These are phyloP conservation scores for Ganoderma resinaceum DNA, from an alignment of 1,284 basidiomycete species.

Conservation along the genomic window DNA sequence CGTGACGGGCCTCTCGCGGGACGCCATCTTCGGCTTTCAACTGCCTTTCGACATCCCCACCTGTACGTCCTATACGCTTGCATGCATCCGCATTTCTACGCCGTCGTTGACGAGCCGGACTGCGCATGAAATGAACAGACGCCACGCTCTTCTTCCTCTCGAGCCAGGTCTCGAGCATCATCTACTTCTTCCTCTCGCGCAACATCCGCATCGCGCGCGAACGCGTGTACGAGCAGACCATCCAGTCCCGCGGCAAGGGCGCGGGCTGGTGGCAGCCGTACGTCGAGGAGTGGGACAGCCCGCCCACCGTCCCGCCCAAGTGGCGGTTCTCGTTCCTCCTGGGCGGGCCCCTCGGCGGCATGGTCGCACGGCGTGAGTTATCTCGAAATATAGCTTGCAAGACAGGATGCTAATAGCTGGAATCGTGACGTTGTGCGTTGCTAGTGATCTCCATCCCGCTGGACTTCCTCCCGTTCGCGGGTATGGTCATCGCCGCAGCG, in stretches of 20 bases:
- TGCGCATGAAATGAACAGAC: slow-evolving; percentile 52
- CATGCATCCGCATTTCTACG: slow-evolving; percentile 3
- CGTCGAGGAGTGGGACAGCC: slow-evolving; percentile 85
- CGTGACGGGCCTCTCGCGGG: slow-evolving; percentile 68
- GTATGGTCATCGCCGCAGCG: slow-evolving; percentile 68
- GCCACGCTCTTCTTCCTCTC: slow-evolving; percentile 78
- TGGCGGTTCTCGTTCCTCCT: slow-evolving; percentile 49
- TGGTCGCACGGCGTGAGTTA: slow-evolving; percentile 48
- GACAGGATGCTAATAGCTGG: not conserved
- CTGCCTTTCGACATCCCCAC: slow-evolving; percentile 73
- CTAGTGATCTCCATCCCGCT: slow-evolving; percentile 75
- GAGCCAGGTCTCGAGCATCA: slow-evolving; percentile 74
- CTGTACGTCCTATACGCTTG: slow-evolving; percentile 50
- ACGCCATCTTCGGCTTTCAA: slow-evolving; percentile 67
- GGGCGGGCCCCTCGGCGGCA: slow-evolving; percentile 55
- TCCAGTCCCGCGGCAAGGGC: slow-evolving; percentile 80
- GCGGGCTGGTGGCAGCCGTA: slow-evolving; percentile 88
- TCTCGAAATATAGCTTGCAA: not conserved
- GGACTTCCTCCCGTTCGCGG: slow-evolving; percentile 74
- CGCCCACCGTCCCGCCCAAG: slow-evolving; percentile 54
- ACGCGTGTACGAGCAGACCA: slow-evolving; percentile 82
- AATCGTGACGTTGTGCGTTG: not conserved
- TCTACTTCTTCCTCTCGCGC: slow-evolving; percentile 77
- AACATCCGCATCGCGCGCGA: slow-evolving; percentile 82
- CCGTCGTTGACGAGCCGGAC: not conserved